These are phyloP conservation scores for Licmophora abbreviata DNA, from an alignment of 108 stramenopile species.

Conservation along the genomic window DNA sequence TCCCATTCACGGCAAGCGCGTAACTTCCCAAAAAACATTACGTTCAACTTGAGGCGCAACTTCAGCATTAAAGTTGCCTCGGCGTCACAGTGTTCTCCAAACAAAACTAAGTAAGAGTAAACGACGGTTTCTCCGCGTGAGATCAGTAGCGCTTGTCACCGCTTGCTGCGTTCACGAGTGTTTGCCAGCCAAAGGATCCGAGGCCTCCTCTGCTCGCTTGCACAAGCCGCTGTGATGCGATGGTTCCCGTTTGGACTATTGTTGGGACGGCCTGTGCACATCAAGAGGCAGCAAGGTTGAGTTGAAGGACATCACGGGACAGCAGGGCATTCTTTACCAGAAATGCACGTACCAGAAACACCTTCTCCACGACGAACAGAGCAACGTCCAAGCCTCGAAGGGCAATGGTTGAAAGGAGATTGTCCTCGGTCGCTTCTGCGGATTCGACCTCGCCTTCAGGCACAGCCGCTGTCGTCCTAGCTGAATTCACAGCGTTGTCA, in stretches of 20 bases:
- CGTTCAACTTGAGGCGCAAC: too few relatives aligned
- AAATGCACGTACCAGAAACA: background rate
- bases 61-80: background rate
- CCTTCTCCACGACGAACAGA: background rate
- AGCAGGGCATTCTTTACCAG: too few relatives aligned
- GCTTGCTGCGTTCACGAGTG: background rate
- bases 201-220: background rate
- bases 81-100: background rate
- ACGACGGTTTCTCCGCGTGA: background rate
- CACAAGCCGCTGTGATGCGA: conserved; percentile 1
- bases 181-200: conserved; percentile 1
- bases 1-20: too few relatives aligned
- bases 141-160: conserved; percentile 1
- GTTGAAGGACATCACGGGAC: too few relatives aligned
- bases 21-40: too few relatives aligned
- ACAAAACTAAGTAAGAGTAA: background rate
- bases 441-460: background rate
- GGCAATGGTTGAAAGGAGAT: background rate
- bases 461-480: background rate
- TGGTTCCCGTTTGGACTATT: background rate
- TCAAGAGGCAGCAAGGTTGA: too few relatives aligned
- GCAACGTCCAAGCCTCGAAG: conserved; percentile 1
- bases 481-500: background rate
- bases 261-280: too few relatives aligned
- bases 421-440: background rate